A percentile compares a stretch with the other conserved stretches of the same genome.
These are phyloP conservation scores for Fomitopsis betulina DNA, from an alignment of 1,284 basidiomycete genomes.

Conservation along the genomic window DNA sequence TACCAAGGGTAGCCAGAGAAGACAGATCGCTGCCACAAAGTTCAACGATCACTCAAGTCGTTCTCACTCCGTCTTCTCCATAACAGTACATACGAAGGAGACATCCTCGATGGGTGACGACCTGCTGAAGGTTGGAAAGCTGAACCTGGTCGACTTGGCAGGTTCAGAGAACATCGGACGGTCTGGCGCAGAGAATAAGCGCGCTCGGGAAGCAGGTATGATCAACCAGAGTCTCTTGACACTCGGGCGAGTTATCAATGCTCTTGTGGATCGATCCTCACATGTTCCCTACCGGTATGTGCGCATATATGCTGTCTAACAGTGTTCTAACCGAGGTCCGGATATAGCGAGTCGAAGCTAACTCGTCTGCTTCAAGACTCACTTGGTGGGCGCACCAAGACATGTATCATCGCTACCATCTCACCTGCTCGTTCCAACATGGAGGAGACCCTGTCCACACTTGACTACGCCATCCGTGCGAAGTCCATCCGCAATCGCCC, in stretches of 20 bases:
- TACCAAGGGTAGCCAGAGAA: constrained; percentile 83
- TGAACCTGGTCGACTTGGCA: constrained; percentile 96
- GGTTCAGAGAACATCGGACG: constrained; percentile 98
- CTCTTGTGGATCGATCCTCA: constrained; percentile 86
- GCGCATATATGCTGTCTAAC: not conserved
- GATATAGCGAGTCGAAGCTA: constrained; percentile 79
- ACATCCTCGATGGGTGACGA: constrained; percentile 79
- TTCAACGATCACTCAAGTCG: constrained; percentile 98
- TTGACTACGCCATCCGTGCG: constrained; percentile 95
- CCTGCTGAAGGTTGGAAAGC: constrained; percentile 88
- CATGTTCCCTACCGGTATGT: constrained; percentile 92
- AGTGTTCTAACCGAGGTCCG: constrained; percentile 10
- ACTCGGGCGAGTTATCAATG: constrained; percentile 95
- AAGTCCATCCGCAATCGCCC: constrained; percentile 97
- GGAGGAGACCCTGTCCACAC: constrained; percentile 96
- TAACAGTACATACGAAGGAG: constrained; percentile 93
- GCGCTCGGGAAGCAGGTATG: constrained; percentile 97
- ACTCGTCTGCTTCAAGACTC: constrained; percentile 98
- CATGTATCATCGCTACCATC: constrained; percentile 96
- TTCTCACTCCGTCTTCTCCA: constrained; percentile 97
- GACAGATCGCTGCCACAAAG: constrained; percentile 95
- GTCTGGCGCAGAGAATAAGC: constrained; percentile 92
- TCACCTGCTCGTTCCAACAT: constrained; percentile 90
- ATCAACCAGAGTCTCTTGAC: constrained; percentile 98
- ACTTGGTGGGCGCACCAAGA: constrained; percentile 96